Evolutionary conservation across 768 basidiomycete species (phyloP).

Genomic region (Amanita fuliginea): DNA sequence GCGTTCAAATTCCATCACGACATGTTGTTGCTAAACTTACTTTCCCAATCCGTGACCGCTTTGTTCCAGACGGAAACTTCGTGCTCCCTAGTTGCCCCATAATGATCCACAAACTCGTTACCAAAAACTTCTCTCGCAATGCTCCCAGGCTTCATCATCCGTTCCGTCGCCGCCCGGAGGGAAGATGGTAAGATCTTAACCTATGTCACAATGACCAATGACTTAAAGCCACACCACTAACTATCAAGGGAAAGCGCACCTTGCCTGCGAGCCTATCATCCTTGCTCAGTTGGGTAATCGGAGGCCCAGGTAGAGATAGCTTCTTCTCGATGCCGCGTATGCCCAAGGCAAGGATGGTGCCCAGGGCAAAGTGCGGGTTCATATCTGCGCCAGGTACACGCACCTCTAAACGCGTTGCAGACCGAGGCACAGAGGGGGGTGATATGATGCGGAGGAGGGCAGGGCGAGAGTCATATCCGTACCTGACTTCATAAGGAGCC

Average conservation of each 20-base stretch:
- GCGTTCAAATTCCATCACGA: neutral
- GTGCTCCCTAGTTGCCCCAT: slow-evolving; percentile 85
- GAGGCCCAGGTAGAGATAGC: slow-evolving; percentile 54
- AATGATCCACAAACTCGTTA: slow-evolving; percentile 88
- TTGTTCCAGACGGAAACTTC: slow-evolving; percentile 81
- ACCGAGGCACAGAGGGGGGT: slow-evolving; percentile 73
- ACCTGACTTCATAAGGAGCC: slow-evolving; percentile 82
- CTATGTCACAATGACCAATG: slow-evolving; percentile 21
- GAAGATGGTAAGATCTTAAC: slow-evolving; percentile 70
- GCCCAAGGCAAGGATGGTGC: slow-evolving; percentile 81
- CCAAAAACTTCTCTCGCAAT: slow-evolving; percentile 85
- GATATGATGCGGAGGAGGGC: slow-evolving; percentile 89
- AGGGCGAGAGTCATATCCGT: slow-evolving; percentile 91
- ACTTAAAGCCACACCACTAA: neutral
- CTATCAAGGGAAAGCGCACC: slow-evolving; percentile 9
- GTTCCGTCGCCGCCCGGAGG: slow-evolving; percentile 66
- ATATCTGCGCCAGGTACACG: slow-evolving; percentile 96
- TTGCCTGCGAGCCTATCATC: slow-evolving; percentile 20
- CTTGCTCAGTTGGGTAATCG: slow-evolving; percentile 47
- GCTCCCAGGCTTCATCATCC: slow-evolving; percentile 71
- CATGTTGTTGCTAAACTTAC: slow-evolving; percentile 28
- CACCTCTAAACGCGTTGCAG: slow-evolving; percentile 85
- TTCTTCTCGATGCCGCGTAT: slow-evolving; percentile 80
- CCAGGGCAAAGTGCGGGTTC: slow-evolving; percentile 85
- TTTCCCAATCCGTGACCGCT: slow-evolving; percentile 92